A percentile compares a stretch with the other conserved stretches of the same genome.
phyloP scores from a whole-genome alignment of 306 rosid species.

The Rosa rugosa region DNA sequence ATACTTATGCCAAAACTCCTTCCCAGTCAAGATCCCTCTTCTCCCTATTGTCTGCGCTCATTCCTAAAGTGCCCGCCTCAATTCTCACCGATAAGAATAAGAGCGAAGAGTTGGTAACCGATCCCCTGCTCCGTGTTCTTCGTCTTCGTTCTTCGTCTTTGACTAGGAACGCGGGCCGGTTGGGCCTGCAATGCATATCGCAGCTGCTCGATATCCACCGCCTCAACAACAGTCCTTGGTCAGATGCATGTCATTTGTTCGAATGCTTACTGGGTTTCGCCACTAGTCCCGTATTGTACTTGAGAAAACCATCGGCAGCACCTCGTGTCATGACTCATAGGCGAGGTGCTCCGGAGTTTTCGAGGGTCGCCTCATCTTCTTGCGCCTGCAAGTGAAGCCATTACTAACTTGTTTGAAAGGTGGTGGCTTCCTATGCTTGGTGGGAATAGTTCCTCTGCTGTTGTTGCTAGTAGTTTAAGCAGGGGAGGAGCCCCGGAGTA shows the following conservation, averaged over 20 bases:
- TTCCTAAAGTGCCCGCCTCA: background rate
- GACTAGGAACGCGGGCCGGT: background rate
- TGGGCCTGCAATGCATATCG: background rate
- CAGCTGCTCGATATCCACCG: background rate
- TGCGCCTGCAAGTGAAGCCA: slow-evolving; percentile 63
- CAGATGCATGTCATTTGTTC: background rate
- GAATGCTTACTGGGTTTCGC: background rate
- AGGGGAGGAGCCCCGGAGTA: background rate
- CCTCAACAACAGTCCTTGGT: background rate
- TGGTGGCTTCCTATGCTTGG: slow-evolving; percentile 15
- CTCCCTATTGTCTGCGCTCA: background rate
- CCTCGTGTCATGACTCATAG: background rate
- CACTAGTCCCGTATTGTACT: background rate
- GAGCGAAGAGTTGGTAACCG: background rate
- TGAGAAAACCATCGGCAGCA: background rate
- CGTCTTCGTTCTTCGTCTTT: background rate
- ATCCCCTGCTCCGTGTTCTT: background rate
- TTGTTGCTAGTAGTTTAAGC: no score
- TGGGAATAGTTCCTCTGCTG: background rate
- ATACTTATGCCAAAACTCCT: background rate
- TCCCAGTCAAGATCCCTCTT: background rate
- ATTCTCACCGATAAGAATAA: background rate
- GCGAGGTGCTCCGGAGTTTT: background rate
- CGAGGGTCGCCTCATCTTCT: background rate
- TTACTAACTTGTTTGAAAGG: slow-evolving; percentile 47